Evolutionary conservation across 2,329 filamentous ascomycete genomes (phyloP), one percentile per base, ranked within the genome.

Genomic region (Trichoderma simmonsii): DNA sequence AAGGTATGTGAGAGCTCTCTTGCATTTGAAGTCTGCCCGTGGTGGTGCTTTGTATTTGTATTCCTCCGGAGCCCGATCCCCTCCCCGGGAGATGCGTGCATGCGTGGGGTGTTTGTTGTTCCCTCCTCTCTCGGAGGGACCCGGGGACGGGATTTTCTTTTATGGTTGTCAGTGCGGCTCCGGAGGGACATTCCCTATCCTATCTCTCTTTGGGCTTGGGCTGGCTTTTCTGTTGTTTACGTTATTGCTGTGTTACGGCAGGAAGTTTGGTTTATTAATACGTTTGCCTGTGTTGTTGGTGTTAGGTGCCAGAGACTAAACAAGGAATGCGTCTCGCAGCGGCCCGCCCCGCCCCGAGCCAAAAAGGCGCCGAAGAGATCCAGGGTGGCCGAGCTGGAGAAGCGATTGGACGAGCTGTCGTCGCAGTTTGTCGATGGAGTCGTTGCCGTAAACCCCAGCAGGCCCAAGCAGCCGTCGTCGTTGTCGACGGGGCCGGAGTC

Each of bases 351-450:
- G 65, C 83, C 85, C 3, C 82, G 85, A 59, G 80, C 82, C 65
- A 85, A 85, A 75, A 86, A 84, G 76, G 80, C 81, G 24, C 81
- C 82, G 56, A 86, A 84, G 77, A 80, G 84, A 18, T 86, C 84
- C 21, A 80, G 85, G 61, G 85, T 87, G 54, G 82, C 85, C 21
- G 85, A 86, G 77, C 80, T 87, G 12, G 85, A 87, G 77, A 84
- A 83, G 76, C 81, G 85, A 1, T 80, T 87, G 1, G 82, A 86
- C 72, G 84, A 86, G 76, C 79, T 87, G 70, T 85, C 84, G 3
- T 83, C 83, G 1, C 83, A 85, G 64, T 80, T 86, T 56, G 80
- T 82, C 30, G 76, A 76, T 11, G 75, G 71, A 39, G 66, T 72
- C 26, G 56, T 71, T 32, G 69, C 65, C 3, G 63, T 34, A 24